Evolutionary conservation across 208 protist species (phyloP), one percentile per base, ranked within the genome.

Genomic region (Trypanosoma congolense): DNA sequence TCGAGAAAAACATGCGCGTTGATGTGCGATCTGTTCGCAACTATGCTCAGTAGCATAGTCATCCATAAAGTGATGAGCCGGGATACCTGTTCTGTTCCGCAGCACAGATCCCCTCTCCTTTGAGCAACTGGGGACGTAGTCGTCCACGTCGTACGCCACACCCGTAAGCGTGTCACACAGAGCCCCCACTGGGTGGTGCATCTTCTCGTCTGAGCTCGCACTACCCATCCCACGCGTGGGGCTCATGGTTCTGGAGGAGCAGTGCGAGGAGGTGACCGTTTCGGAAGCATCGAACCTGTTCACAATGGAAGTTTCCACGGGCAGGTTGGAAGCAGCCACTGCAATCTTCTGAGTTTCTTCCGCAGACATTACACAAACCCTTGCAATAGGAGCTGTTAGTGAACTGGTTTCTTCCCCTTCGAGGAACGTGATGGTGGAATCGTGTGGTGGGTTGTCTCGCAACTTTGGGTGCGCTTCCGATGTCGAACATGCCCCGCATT

Each of bases 131-230:
- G 61, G 61, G 26, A 56, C 4, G 29, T 69, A 61, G 48, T 83
- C 76, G 29, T 78, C 76, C 26, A 83, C 76, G 42, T 71, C 65
- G 58, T 83, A 83, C 47, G 70, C 73, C 53, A 83, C 48, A 29
- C 76, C 76, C 12, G 41, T n/a, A 30, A 83, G 58, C 25, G 76
- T 83, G 29, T 51, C 43, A 25, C 42, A 31, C 26, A 38, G 10
- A 4, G 18, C 4, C 19, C 33, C 48, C 8, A 16, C 5, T 3
- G 28, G 19, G 42, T 25, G 18, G 6, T 25, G n/a, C n/a, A 25
- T 30, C 46, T 10, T 51, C 46, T 51, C 12, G 10, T 12, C 30
- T 9, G 19, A 12, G 19, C 10, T 33, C 5, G 19, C 46, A 5
- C 26, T n/a, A 4, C 18, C 25, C 46, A 9, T 26, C 22, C 5